These are phyloP conservation scores for Delonix regia DNA, from an alignment of 306 rosid species.

Conservation along the genomic window DNA sequence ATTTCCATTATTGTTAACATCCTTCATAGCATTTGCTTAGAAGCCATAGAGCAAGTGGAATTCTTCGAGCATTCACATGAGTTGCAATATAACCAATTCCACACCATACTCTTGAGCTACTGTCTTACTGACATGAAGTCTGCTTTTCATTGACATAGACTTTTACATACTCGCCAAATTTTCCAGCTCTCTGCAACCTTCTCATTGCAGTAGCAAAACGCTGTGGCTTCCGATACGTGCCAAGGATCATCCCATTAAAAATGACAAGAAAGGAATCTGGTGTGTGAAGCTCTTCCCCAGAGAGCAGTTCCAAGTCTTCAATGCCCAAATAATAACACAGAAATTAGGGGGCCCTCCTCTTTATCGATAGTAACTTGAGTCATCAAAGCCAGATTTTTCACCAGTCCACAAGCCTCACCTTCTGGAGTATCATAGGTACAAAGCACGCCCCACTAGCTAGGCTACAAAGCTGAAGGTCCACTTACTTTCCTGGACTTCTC, in stretches of 20 bases:
- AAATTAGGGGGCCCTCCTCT: constrained; percentile 73
- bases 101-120: too few species aligned
- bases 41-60: too few species aligned
- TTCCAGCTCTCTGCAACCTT: constrained; percentile 79
- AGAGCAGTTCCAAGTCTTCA: constrained; percentile 74
- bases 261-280: too few species aligned
- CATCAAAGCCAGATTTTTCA: constrained; percentile 91
- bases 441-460: constrained; percentile 99
- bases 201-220: constrained; percentile 71
- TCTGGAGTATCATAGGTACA: constrained; percentile 99
- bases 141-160: constrained; percentile 81
- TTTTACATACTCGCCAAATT: constrained; percentile 85
- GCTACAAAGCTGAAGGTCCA: too few species aligned
- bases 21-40: too few species aligned
- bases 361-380: constrained; percentile 95
- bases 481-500: too few species aligned
- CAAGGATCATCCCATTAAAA: too few species aligned
- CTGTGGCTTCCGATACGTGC: constrained; percentile 87
- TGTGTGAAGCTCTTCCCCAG: too few species aligned
- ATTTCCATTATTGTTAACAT: too few species aligned
- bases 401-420: constrained; percentile 93
- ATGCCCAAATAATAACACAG: constrained; percentile 75
- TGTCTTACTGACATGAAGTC: too few species aligned
- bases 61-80: background rate
- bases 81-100: background rate